phyloP scores from a whole-genome alignment of 805 yeast species.

The Candida namnaoensis region DNA sequence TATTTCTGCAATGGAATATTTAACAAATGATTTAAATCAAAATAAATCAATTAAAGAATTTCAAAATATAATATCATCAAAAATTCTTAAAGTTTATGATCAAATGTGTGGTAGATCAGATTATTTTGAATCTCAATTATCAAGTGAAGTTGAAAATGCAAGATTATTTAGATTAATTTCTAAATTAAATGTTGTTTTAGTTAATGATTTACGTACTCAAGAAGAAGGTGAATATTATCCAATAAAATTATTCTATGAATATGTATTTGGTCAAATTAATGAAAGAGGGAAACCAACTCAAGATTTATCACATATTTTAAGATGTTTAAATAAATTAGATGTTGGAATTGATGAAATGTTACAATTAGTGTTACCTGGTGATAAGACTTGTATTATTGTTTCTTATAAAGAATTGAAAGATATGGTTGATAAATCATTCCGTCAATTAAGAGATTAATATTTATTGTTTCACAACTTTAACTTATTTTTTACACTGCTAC shows the following conservation, averaged over 20 bases:
- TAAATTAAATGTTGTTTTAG: conserved; percentile 72
- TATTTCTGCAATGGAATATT: conserved; percentile 32
- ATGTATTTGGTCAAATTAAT: conserved; percentile 77
- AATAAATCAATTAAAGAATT: conserved; percentile 23
- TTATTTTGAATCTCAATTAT: conserved; percentile 49
- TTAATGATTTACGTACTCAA: conserved; percentile 17
- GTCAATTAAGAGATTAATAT: conserved; percentile 24
- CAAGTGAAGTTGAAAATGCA: conserved; percentile 80
- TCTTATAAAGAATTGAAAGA: conserved; percentile 78
- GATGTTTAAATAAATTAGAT: conserved; percentile 79
- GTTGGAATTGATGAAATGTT: conserved; percentile 85
- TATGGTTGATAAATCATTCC: conserved; percentile 60
- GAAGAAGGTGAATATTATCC: conserved; percentile 73
- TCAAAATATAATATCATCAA: conserved; percentile 31
- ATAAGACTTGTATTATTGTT: conserved; percentile 75
- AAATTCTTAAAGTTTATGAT: conserved; percentile 37
- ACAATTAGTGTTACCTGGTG: conserved; percentile 75
- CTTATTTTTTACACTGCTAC: too few relatives aligned
- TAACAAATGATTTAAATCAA: conserved; percentile 17
- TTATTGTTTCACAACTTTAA: too few relatives aligned
- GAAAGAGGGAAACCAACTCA: conserved; percentile 69
- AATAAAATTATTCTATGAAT: conserved; percentile 69
- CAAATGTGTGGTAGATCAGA: conserved; percentile 46
- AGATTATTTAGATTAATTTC: conserved; percentile 75
- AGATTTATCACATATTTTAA: conserved; percentile 75